Conservation (phyloP, 768 basidiomycete species). For the Suillus lakei region DNA sequence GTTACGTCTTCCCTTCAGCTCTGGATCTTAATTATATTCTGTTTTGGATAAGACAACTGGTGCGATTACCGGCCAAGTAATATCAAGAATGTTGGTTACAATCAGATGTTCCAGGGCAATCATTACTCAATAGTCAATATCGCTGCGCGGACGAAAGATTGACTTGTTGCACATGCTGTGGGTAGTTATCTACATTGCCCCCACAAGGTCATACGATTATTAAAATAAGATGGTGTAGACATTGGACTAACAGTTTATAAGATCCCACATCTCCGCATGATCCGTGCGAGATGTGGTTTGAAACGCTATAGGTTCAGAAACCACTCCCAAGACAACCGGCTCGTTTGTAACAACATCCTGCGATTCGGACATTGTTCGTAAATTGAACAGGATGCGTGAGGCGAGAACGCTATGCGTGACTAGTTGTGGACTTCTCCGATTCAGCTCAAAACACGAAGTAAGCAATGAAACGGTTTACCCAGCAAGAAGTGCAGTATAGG, state of each 20-base stretch:
- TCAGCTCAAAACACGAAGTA: background rate
- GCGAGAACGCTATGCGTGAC: slow-evolving; percentile 2
- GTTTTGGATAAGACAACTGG: no score
- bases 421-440: background rate
- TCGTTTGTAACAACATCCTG: background rate
- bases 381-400: slow-evolving; percentile 2
- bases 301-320: background rate
- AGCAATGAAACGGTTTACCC: background rate
- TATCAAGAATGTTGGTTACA: no score
- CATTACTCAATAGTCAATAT: background rate
- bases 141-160: background rate
- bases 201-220: background rate
- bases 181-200: background rate
- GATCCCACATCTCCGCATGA: background rate
- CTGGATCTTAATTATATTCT: background rate
- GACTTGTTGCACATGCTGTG: background rate
- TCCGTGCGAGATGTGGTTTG: background rate
- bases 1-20: background rate
- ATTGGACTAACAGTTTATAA: background rate
- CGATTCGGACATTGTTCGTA: background rate
- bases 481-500: background rate
- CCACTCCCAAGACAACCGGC: background rate
- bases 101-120: background rate
- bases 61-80: no score
- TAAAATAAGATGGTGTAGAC: background rate